These are phyloP conservation scores for Ceratocystis cacaofunesta DNA, from an alignment of 2,329 filamentous ascomycete genomes.

Conservation along the genomic window DNA sequence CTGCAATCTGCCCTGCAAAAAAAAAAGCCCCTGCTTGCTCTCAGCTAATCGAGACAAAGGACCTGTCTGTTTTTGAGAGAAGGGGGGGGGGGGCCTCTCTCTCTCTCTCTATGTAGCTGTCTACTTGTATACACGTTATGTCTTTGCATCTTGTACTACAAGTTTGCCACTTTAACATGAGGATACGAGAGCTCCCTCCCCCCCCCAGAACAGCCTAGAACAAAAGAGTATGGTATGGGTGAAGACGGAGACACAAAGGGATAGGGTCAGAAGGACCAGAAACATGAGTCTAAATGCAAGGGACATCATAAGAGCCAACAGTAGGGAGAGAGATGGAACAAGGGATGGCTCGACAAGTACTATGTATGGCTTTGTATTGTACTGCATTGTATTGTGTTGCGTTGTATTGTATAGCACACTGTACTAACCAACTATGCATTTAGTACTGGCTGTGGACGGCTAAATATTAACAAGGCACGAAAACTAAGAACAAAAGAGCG, in stretches of 20 bases:
- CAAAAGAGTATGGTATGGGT: no score
- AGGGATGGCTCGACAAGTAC: neutral
- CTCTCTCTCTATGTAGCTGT: neutral
- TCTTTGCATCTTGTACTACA: neutral
- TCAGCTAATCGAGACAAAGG: neutral
- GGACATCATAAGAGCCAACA: no score
- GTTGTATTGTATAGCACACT: no score
- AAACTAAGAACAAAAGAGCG: neutral
- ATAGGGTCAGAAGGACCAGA: no score
- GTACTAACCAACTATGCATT: no score
- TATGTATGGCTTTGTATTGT: no score
- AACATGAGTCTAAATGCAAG: no score
- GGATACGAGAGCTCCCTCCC: neutral
- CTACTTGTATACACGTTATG: neutral
- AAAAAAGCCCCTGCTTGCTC: neutral
- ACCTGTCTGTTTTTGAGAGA: neutral
- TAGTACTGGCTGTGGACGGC: no score
- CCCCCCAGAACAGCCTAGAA: neutral
- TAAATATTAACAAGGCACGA: neutral
- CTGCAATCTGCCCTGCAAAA: neutral
- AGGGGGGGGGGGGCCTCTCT: neutral
- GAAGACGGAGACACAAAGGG: no score
- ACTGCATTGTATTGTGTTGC: no score
- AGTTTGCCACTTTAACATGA: neutral
- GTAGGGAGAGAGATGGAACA: neutral